Evolutionary conservation across 352 stramenopile genomes (phyloP), one percentile per base, ranked within the genome.

Genomic region (Pythium aphanidermatum): DNA sequence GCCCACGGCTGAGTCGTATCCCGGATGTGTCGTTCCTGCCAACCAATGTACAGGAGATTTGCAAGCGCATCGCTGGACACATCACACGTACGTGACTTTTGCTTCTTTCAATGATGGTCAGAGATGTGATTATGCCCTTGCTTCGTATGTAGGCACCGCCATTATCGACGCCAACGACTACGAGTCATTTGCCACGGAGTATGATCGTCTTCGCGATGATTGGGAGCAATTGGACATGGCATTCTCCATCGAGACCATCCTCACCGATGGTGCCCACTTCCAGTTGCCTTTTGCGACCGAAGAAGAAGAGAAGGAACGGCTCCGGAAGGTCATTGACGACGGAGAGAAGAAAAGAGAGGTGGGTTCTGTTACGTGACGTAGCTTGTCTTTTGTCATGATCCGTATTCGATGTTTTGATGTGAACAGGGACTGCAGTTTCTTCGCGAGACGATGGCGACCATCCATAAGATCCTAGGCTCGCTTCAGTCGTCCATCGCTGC

Each of bases 151-250:
- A 63, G 53, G 58, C 10, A 76, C 77, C 6, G 62, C 67, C 2
- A 74, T 90, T 27, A 54, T 84, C 28, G 77, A 90, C 32, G 68
- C 70, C n/a, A 51, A 35, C 20, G 77, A 90, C 65, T 79, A 82
- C 44, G 42, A 71, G 10, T 58, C 55, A 16, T 86, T 90, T 33
- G 39, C 66, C 13, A 40, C 67, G 21, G 76, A 74, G 40, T 59
- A 86, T 37, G 65, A 80, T 29, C 51, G 60, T 12, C 69, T 83
- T 21, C 46, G 46, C 0, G 54, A 59, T 3, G 70, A 87, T 40
- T 86, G 77, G 77, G 69, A 80, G 42, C 58, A 68, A 46, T 70
- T 90, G 17, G 74, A 90, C 47, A 85, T 82, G 63, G 46, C 46
- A 13, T 62, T 53, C 36, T 57, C 54, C 6, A 57, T 62, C 23